phyloP scores from a whole-genome alignment of 1,284 basidiomycete genomes.

The Hypsizygus ulmarius region DNA sequence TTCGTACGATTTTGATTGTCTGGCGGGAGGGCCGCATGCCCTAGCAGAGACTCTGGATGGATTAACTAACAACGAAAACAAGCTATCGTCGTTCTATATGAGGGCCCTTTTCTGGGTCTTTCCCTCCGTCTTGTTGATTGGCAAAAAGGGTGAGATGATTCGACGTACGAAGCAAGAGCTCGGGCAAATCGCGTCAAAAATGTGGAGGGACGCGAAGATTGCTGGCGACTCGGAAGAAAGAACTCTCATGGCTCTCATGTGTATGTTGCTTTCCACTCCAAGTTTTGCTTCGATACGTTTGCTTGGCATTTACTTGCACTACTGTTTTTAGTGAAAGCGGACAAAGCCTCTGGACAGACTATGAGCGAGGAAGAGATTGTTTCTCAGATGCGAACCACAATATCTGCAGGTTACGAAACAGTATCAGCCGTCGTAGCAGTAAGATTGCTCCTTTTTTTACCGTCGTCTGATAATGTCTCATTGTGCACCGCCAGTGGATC shows the following conservation, averaged over 20 bases:
- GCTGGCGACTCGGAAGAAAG: slow-evolving; percentile 39
- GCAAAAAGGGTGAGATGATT: slow-evolving; percentile 57
- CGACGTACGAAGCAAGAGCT: slow-evolving; percentile 47
- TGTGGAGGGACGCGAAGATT: slow-evolving; percentile 51
- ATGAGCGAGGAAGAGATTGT: slow-evolving; percentile 50
- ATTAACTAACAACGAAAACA: slow-evolving; percentile 56
- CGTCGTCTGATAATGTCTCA: slow-evolving; percentile 2
- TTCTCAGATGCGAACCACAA: slow-evolving; percentile 57
- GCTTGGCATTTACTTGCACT: no score
- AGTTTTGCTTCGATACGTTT: no score
- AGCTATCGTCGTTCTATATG: slow-evolving; percentile 58
- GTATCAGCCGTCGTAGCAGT: slow-evolving; percentile 54
- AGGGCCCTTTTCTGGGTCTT: slow-evolving; percentile 59
- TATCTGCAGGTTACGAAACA: slow-evolving; percentile 64
- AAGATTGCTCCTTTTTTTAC: slow-evolving; percentile 17
- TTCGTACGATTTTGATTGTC: slow-evolving; percentile 52
- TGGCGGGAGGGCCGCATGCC: slow-evolving; percentile 43
- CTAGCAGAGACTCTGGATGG: slow-evolving; percentile 51
- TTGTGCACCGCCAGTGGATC: slow-evolving; percentile 42
- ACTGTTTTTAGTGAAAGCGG: slow-evolving; percentile 50
- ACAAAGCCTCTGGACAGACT: slow-evolving; percentile 30
- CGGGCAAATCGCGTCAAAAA: slow-evolving; percentile 44
- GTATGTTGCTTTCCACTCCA: slow-evolving; percentile 30
- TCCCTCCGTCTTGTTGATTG: slow-evolving; percentile 50
- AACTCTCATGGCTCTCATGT: slow-evolving; percentile 50